These are phyloP conservation scores for Arabidopsis thaliana DNA, from an alignment of 345 rosid genomes.

Conservation along the genomic window TAIR10.1 NC_003070.9:17888501-17889000, in stretches of 20 bases:
- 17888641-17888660: not conserved
- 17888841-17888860: not conserved
- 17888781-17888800: not conserved
- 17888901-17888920: not conserved
- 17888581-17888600: constrained; percentile 86
- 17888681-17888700: constrained; percentile 1
- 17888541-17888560: constrained; percentile 93
- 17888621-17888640: not conserved
- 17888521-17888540: constrained; percentile 80
- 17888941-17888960: constrained; percentile 99
- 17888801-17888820: not conserved
- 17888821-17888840: not conserved
- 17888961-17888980: constrained; percentile 94
- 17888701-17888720: not conserved
- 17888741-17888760: constrained; percentile 3
- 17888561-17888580: constrained; percentile 89
- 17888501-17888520: constrained; percentile 77
- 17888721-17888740: not conserved
- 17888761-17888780: not conserved
- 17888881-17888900: not conserved
- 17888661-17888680: not conserved
- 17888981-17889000: constrained; percentile 88
- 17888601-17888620: not conserved
- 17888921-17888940: constrained; percentile 54
- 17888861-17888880: not conserved